Percentiles rank a stretch among this genome's conserved stretches.
Evolutionary conservation across 768 basidiomycete genomes (phyloP).

Genomic region (Pulveroboletus sp.): DNA sequence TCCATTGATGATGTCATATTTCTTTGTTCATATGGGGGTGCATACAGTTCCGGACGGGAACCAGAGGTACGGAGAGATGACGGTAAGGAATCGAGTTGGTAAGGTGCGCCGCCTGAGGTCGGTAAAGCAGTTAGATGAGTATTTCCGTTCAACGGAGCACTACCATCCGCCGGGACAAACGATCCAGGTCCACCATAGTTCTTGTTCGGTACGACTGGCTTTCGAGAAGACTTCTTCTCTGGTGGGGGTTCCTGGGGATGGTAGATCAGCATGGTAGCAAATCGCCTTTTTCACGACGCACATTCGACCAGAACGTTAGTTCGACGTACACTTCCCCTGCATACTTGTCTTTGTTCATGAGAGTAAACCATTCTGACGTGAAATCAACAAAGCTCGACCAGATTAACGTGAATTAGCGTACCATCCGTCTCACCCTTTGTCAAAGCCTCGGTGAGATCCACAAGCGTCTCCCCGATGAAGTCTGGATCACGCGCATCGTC

Average conservation of each 20-base stretch:
- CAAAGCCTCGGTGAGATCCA: constrained; percentile 86
- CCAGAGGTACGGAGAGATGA: constrained; percentile 60
- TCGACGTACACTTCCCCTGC: constrained; percentile 95
- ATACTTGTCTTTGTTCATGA: constrained; percentile 89
- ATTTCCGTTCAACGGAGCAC: constrained; percentile 24
- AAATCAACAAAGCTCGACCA: constrained; percentile 13
- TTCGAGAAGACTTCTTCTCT: constrained; percentile 58
- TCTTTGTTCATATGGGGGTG: constrained; percentile 67
- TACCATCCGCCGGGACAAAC: constrained; percentile 55
- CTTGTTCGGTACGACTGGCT: constrained; percentile 48
- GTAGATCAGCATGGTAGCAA: constrained; percentile 4
- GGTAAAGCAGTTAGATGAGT: constrained; percentile 8
- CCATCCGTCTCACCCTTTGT: constrained; percentile 98
- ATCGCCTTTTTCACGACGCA: constrained; percentile 35
- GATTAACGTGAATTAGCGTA: constrained; percentile 36
- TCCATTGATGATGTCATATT: constrained; percentile 44
- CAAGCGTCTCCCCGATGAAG: constrained; percentile 86
- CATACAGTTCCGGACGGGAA: constrained; percentile 69
- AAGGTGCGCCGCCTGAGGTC: constrained; percentile 28
- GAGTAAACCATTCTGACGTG: constrained; percentile 84
- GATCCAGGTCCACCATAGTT: constrained; percentile 80
- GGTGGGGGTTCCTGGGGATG: constrained; percentile 68
- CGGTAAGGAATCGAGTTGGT: constrained; percentile 51
- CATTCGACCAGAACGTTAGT: constrained; percentile 95
- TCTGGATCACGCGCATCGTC: constrained; percentile 96